phyloP scores from a whole-genome alignment of 108 stramenopile species.

The Schizochytrium sp. region DNA sequence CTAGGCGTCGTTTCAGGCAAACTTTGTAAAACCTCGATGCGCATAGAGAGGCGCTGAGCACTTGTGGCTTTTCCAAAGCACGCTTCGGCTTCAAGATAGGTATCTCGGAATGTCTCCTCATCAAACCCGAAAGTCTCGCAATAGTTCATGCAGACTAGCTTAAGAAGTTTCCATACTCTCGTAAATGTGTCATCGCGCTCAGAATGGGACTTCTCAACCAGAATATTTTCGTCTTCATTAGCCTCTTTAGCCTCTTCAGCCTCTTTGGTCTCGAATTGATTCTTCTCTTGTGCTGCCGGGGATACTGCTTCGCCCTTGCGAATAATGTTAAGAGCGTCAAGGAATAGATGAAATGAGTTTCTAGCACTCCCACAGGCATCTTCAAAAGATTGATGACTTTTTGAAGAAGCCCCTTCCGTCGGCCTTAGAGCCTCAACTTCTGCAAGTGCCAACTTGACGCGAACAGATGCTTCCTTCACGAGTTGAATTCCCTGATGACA shows the following conservation, averaged over 20 bases:
- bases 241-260: no score
- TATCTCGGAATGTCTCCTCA: neutral
- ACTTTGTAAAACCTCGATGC: neutral
- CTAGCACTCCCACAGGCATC: neutral
- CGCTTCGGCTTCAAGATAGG: neutral
- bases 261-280: no score
- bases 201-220: no score
- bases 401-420: neutral
- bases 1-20: neutral
- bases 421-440: constrained; percentile 12
- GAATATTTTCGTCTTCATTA: no score
- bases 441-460: neutral
- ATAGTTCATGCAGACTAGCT: neutral
- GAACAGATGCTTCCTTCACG: constrained; percentile 31
- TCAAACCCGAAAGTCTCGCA: constrained; percentile 6
- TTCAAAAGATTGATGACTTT: neutral
- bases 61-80: neutral
- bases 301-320: no score
- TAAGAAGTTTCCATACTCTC: neutral
- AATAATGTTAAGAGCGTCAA: neutral
- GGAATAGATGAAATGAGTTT: neutral
- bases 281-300: no score
- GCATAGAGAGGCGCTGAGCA: constrained; percentile 2
- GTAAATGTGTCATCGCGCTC: neutral
- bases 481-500: neutral